These are phyloP conservation scores for Excoecaria cochinchinensis DNA, from an alignment of 345 rosid genomes.

Conservation along the genomic window DNA sequence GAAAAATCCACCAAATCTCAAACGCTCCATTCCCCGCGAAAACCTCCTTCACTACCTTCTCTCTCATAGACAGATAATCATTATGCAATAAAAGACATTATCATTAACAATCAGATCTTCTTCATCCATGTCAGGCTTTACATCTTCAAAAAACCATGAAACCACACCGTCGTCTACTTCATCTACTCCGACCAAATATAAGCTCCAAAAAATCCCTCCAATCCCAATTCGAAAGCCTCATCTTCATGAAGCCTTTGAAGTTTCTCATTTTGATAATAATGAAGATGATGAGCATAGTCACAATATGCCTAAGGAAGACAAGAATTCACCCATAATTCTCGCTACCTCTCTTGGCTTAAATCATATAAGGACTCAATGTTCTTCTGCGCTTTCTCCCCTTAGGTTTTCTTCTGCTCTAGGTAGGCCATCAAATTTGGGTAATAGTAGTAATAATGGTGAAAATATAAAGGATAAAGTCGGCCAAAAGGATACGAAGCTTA, in stretches of 20 bases:
- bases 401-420: slow-evolving; percentile 47
- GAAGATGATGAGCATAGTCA: not conserved
- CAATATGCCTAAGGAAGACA: slow-evolving; percentile 4
- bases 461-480: slow-evolving; percentile 25
- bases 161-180: slow-evolving; percentile 14
- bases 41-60: slow-evolving; percentile 31
- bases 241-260: not conserved
- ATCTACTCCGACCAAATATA: slow-evolving; percentile 23
- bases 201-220: slow-evolving; percentile 68
- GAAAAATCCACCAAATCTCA: too few relatives aligned
- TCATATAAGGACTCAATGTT: slow-evolving; percentile 71
- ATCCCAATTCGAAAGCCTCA: slow-evolving; percentile 34
- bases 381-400: slow-evolving; percentile 51
- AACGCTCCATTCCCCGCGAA: slow-evolving; percentile 57
- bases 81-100: slow-evolving; percentile 14
- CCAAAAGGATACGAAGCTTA: slow-evolving; percentile 24
- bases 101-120: not conserved
- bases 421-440: slow-evolving; percentile 23
- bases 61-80: not conserved
- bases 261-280: slow-evolving; percentile 8
- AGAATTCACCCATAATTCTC: slow-evolving; percentile 40
- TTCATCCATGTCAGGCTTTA: slow-evolving; percentile 28
- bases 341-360: too few relatives aligned
- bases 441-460: not conserved
- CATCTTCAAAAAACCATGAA: not conserved